Conservation (phyloP, 1,139 yeast species). For the Yamadazyma atmosphaerica region DNA sequence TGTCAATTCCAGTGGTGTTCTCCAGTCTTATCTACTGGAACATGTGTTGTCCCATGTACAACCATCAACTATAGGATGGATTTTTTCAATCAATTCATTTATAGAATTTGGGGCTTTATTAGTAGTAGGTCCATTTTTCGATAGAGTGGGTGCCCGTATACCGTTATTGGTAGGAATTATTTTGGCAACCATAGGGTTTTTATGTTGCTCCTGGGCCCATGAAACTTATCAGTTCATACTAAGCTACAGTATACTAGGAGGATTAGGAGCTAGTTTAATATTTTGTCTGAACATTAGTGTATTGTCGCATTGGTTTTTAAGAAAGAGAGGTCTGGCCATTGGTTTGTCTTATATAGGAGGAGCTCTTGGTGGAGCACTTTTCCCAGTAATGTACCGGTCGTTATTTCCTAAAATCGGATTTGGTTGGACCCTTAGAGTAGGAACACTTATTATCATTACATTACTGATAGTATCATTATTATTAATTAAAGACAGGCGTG, state of each 20-base stretch:
- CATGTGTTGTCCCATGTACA: constrained; percentile 18
- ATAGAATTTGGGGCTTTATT: constrained; percentile 44
- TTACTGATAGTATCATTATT: constrained; percentile 36
- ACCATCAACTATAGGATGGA: constrained; percentile 32
- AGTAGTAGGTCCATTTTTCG: constrained; percentile 61
- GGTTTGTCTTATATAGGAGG: constrained; percentile 65
- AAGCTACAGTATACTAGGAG: constrained; percentile 57
- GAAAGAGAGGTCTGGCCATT: constrained; percentile 54
- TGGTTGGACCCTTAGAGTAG: constrained; percentile 60
- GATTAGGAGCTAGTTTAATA: constrained; percentile 57
- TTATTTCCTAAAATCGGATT: constrained; percentile 52
- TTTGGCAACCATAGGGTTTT: constrained; percentile 46
- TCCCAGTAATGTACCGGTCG: constrained; percentile 54
- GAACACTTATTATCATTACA: constrained; percentile 49
- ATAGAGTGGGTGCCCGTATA: constrained; percentile 50
- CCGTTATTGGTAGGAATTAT: constrained; percentile 50
- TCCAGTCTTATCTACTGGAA: constrained; percentile 24
- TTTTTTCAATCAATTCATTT: constrained; percentile 32
- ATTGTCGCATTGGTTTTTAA: constrained; percentile 62
- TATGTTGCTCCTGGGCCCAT: constrained; percentile 52
- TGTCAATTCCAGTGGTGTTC: constrained; percentile 44
- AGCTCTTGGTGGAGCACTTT: constrained; percentile 61
- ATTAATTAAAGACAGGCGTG: constrained; percentile 43
- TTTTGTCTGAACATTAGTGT: constrained; percentile 61
- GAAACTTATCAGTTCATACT: constrained; percentile 60